These are phyloP conservation scores for Boletus tylopilopsis DNA, from an alignment of 768 basidiomycete species.

Conservation along the genomic window DNA sequence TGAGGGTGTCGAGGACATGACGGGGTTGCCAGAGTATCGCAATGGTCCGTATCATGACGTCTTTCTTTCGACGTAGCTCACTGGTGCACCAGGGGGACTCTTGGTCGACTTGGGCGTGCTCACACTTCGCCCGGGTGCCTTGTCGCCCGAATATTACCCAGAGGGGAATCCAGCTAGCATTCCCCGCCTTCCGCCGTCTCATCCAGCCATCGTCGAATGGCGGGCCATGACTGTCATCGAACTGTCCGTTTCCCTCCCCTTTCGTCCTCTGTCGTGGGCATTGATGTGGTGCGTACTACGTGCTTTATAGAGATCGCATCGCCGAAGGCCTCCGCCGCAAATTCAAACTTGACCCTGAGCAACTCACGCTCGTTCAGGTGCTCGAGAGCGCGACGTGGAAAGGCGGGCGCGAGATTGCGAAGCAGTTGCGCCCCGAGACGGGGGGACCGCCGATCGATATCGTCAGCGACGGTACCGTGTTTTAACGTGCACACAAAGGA, in stretches of 20 bases:
- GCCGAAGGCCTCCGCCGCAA: constrained; percentile 63
- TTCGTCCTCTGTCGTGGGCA: background rate
- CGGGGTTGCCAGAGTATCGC: constrained; percentile 92
- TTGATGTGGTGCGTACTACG: background rate
- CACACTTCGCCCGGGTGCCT: constrained; percentile 56
- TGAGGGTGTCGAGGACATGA: constrained; percentile 80
- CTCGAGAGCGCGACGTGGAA: constrained; percentile 97
- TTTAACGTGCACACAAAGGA: background rate
- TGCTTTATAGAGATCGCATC: constrained; percentile 66
- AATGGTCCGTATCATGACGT: constrained; percentile 51
- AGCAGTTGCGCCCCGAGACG: constrained; percentile 61
- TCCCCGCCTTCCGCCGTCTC: constrained; percentile 66
- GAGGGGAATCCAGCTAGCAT: constrained; percentile 32
- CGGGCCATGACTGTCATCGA: constrained; percentile 92
- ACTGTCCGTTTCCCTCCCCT: constrained; percentile 51
- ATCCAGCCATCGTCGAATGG: constrained; percentile 95
- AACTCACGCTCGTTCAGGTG: constrained; percentile 69
- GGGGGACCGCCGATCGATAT: constrained; percentile 88
- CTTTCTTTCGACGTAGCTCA: background rate
- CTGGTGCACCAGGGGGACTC: constrained; percentile 68
- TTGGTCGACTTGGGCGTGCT: constrained; percentile 82
- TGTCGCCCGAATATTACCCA: constrained; percentile 42
- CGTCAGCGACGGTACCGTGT: constrained; percentile 45
- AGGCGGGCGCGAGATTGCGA: constrained; percentile 91
- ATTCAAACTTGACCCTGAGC: constrained; percentile 36